A percentile compares a stretch with the other conserved stretches of the same genome.
These are phyloP conservation scores for Globisporangium nodosum DNA, from an alignment of 352 stramenopile genomes.

Conservation along the genomic window DNA sequence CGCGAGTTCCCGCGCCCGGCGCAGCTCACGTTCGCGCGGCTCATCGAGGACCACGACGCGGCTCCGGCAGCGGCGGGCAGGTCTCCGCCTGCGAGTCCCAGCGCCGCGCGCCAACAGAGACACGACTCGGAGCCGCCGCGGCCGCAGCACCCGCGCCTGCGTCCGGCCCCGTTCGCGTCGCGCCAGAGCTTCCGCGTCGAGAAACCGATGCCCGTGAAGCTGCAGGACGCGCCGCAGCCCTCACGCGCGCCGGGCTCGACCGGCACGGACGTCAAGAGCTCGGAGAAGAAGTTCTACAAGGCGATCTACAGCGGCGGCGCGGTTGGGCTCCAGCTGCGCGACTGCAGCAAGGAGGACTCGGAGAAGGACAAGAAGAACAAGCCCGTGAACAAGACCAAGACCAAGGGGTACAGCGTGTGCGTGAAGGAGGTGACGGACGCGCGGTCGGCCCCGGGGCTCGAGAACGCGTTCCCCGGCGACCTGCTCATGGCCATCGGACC, in stretches of 20 bases:
- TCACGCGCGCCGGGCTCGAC: slow-evolving; percentile 1
- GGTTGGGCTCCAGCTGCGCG: slow-evolving; percentile 37
- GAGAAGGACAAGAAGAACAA: slow-evolving; percentile 30
- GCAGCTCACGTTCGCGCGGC: slow-evolving; percentile 52
- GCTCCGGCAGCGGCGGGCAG: neutral
- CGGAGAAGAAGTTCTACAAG: slow-evolving; percentile 54
- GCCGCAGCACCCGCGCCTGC: slow-evolving; percentile 13
- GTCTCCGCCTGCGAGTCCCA: slow-evolving; percentile 10
- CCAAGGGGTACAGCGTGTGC: slow-evolving; percentile 60
- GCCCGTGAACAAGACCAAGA: slow-evolving; percentile 53
- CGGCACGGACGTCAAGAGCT: slow-evolving; percentile 22
- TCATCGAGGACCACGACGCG: slow-evolving; percentile 25
- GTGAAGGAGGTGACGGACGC: slow-evolving; percentile 53
- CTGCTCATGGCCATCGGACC: slow-evolving; percentile 68
- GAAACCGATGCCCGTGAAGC: slow-evolving; percentile 13
- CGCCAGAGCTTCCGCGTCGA: slow-evolving; percentile 63
- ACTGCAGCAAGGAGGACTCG: slow-evolving; percentile 40
- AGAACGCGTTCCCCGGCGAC: slow-evolving; percentile 45
- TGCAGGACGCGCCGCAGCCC: slow-evolving; percentile 5
- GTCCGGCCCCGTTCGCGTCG: slow-evolving; percentile 15
- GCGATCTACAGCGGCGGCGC: slow-evolving; percentile 51
- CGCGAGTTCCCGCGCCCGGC: slow-evolving; percentile 45
- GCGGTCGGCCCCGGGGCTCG: slow-evolving; percentile 36
- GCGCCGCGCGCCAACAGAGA: neutral
- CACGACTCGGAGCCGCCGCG: neutral